These are phyloP conservation scores for Linderina pennispora DNA, from an alignment of 192 early-diverging fungal genomes.

Conservation along the genomic window DNA sequence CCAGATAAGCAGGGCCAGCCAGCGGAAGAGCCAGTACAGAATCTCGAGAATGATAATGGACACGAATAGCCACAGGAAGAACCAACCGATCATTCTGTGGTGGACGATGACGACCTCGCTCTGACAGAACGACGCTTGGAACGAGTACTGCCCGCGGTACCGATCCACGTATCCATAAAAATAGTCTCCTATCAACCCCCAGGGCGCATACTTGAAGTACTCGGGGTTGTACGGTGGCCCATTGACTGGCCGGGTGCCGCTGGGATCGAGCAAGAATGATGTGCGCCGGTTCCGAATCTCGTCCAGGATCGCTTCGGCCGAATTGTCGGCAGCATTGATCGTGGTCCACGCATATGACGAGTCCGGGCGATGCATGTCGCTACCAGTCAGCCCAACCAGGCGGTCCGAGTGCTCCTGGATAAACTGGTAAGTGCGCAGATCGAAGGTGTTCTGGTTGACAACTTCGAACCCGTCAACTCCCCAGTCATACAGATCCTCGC, in stretches of 20 bases:
- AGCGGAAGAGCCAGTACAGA: conserved; percentile 36
- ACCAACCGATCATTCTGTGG: conserved; percentile 32
- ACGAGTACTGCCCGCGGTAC: conserved; percentile 57
- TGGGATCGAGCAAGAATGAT: conserved; percentile 53
- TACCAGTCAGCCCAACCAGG: conserved; percentile 49
- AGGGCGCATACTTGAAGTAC: conserved; percentile 49
- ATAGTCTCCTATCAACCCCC: conserved; percentile 50
- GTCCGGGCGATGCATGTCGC: conserved; percentile 55
- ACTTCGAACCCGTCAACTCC: conserved; percentile 63
- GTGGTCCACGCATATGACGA: conserved; percentile 53
- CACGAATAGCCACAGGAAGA: conserved; percentile 32
- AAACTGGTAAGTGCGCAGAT: conserved; percentile 46
- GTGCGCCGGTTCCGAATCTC: conserved; percentile 49
- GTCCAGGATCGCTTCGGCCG: conserved; percentile 39
- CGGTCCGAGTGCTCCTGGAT: conserved; percentile 26
- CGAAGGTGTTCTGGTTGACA: conserved; percentile 46
- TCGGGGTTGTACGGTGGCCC: conserved; percentile 30
- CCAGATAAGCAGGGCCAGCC: conserved; percentile 13
- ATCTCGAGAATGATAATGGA: conserved; percentile 21
- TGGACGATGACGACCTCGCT: conserved; percentile 42
- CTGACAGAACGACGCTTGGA: conserved; percentile 57
- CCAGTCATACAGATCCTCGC: conserved; percentile 43
- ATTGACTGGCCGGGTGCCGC: conserved; percentile 46
- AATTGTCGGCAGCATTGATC: conserved; percentile 34
- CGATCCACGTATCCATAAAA: conserved; percentile 53